These are phyloP conservation scores for Candida quercuum DNA, from an alignment of 805 yeast species.

Conservation along the genomic window DNA sequence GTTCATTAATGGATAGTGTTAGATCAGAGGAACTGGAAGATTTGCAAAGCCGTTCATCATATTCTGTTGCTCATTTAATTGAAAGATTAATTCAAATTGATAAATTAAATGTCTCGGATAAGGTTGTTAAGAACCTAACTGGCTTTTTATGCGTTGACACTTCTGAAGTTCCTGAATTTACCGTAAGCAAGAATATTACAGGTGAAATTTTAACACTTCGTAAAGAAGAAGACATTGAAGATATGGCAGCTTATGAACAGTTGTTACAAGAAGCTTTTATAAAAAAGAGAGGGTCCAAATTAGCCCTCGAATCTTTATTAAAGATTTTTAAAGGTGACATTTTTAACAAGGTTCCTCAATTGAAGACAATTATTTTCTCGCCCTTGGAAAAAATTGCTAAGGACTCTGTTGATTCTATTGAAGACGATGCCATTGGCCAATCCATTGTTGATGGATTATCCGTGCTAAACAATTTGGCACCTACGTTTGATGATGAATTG, in stretches of 20 bases:
- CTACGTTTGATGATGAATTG: slow-evolving; percentile 47
- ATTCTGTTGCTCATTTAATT: slow-evolving; percentile 60
- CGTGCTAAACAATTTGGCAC: slow-evolving; percentile 66
- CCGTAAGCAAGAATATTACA: slow-evolving; percentile 49
- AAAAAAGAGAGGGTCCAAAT: slow-evolving; percentile 80
- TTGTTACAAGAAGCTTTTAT: slow-evolving; percentile 70
- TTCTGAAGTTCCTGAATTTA: slow-evolving; percentile 90
- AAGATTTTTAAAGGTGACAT: slow-evolving; percentile 45
- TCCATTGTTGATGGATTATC: slow-evolving; percentile 83
- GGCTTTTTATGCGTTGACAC: slow-evolving; percentile 94
- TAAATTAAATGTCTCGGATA: slow-evolving; percentile 76
- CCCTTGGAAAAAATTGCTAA: slow-evolving; percentile 44
- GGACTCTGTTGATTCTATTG: slow-evolving; percentile 23
- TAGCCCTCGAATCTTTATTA: slow-evolving; percentile 59
- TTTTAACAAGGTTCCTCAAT: slow-evolving; percentile 60
- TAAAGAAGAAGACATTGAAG: slow-evolving; percentile 70
- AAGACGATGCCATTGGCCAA: slow-evolving; percentile 59
- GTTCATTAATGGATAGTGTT: slow-evolving; percentile 88
- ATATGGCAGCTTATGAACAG: slow-evolving; percentile 55
- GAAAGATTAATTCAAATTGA: slow-evolving; percentile 47
- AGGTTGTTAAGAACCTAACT: slow-evolving; percentile 84
- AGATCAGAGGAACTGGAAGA: slow-evolving; percentile 64
- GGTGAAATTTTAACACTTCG: slow-evolving; percentile 65
- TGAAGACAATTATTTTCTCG: slow-evolving; percentile 58
- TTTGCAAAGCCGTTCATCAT: slow-evolving; percentile 69